Evolutionary conservation across 1,284 basidiomycete species (phyloP).

Genomic region (Moesziomyces sp.): DNA sequence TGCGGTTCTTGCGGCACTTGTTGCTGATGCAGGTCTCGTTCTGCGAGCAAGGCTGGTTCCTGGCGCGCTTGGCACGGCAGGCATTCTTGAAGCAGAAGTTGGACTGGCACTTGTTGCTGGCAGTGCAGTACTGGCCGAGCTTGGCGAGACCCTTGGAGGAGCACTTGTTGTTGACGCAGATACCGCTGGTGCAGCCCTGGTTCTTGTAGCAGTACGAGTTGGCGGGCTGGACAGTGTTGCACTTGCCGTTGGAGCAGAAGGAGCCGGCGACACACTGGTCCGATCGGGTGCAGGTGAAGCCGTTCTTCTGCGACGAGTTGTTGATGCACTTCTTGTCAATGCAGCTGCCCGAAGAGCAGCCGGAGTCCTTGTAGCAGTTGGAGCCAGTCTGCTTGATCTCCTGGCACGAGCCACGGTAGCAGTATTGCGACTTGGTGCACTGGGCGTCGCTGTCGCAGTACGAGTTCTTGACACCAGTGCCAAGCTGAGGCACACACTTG

Average conservation of each 20-base stretch:
- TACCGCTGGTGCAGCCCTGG: conserved; percentile 27
- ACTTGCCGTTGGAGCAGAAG: conserved; percentile 34
- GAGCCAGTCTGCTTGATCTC: conserved; percentile 22
- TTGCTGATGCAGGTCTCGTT: conserved; percentile 26
- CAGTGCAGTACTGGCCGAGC: conserved; percentile 10
- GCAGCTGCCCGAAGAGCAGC: conserved; percentile 26
- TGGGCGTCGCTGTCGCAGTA: conserved; percentile 31
- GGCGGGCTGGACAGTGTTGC: conserved; percentile 9
- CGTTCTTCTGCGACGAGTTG: conserved; percentile 13
- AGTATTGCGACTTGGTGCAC: conserved; percentile 27
- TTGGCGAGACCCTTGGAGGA: conserved; percentile 11
- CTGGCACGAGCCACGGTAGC: conserved; percentile 40
- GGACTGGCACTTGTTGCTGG: conserved; percentile 18
- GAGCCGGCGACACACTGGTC: conserved; percentile 18
- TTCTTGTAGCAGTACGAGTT: conserved; percentile 43
- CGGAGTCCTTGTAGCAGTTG: conserved; percentile 41
- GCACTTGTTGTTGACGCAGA: conserved; percentile 39
- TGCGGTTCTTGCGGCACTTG: conserved; percentile 18
- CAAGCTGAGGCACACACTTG: conserved; percentile 28
- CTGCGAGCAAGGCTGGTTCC: conserved; percentile 22
- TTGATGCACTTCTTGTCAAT: conserved; percentile 30
- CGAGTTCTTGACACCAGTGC: conserved; percentile 17
- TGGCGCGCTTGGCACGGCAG: conserved; percentile 29
- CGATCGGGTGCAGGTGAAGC: conserved; percentile 21
- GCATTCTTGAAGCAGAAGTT: conserved; percentile 28